A percentile compares a stretch with the other conserved stretches of the same genome.
Evolutionary conservation across 1,284 basidiomycete genomes (phyloP).

Genomic region (Irpex sp.): DNA sequence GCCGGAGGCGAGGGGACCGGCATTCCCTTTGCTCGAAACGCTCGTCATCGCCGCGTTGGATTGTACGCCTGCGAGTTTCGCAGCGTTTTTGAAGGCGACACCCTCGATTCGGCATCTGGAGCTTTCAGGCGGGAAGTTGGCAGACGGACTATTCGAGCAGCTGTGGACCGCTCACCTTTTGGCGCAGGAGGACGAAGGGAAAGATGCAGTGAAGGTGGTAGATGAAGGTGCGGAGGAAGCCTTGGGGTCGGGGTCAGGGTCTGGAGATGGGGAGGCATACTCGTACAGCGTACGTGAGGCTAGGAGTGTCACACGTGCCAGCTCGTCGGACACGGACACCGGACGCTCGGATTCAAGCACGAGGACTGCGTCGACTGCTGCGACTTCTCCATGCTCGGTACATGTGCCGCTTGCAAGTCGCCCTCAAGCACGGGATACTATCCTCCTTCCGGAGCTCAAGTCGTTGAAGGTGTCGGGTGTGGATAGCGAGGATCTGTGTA

Average conservation of each 20-base stretch:
- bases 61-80: conserved; percentile 37
- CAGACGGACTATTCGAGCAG: conserved; percentile 33
- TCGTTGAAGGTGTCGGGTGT: conserved; percentile 23
- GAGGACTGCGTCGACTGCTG: background rate
- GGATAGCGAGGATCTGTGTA: conserved; percentile 12
- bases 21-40: conserved; percentile 35
- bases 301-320: background rate
- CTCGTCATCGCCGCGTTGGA: conserved; percentile 44
- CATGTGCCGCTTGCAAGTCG: background rate
- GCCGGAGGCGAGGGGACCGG: conserved; percentile 13
- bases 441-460: conserved; percentile 24
- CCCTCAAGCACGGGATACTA: background rate
- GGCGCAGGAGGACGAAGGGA: conserved; percentile 6
- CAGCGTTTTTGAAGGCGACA: conserved; percentile 33
- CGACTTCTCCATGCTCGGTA: background rate
- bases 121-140: conserved; percentile 40
- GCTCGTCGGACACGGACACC: background rate
- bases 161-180: conserved; percentile 19
- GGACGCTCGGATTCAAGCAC: background rate
- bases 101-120: conserved; percentile 38
- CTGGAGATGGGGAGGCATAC: background rate
- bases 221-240: background rate
- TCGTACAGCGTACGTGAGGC: background rate
- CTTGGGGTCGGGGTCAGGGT: too few relatives aligned
- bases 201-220: background rate